phyloP scores from a whole-genome alignment of 306 rosid genomes.

The Abrus pulchellus region DNA sequence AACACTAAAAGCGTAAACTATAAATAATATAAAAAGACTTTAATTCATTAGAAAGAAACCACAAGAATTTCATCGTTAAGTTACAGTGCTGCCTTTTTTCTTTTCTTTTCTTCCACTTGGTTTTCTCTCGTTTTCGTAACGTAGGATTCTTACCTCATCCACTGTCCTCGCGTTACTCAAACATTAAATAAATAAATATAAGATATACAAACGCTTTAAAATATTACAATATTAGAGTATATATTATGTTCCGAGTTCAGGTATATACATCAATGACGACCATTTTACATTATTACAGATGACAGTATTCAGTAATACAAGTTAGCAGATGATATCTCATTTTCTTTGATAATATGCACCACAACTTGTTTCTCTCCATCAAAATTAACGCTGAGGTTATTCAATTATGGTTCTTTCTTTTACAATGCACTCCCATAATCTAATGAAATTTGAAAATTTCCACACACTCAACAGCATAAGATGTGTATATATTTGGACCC shows the following conservation, averaged over 20 bases:
- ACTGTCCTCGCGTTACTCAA: not conserved
- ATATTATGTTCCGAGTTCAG: not conserved
- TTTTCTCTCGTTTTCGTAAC: not conserved
- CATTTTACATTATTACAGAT: no score
- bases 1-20: slow-evolving; percentile 8
- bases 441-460: no score
- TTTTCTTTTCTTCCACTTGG: not conserved
- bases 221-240: not conserved
- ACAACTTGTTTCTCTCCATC: not conserved
- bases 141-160: not conserved
- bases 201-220: not conserved
- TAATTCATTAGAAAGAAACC: slow-evolving; percentile 51
- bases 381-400: not conserved
- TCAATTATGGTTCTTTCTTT: not conserved
- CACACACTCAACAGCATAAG: not conserved
- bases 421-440: not conserved
- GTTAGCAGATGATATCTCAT: not conserved
- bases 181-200: not conserved
- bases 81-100: slow-evolving; percentile 57
- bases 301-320: not conserved
- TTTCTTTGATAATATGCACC: not conserved
- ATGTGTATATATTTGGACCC: not conserved
- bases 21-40: slow-evolving; percentile 50
- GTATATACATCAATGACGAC: not conserved
- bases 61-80: slow-evolving; percentile 37